Evolutionary conservation across 2,329 filamentous ascomycete genomes (phyloP).

Genomic region (Exutisphaerella laricina): DNA sequence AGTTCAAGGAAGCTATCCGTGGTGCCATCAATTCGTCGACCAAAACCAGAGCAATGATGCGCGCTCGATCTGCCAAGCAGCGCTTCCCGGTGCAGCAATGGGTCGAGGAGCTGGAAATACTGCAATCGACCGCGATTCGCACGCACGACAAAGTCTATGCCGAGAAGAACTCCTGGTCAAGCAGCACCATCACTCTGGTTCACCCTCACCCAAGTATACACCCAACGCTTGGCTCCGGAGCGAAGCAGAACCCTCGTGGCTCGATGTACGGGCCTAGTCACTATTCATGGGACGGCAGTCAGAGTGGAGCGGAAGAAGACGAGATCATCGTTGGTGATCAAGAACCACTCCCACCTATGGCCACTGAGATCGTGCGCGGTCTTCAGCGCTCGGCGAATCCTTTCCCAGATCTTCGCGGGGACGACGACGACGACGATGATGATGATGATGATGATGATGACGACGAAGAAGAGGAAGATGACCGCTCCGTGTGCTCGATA

Average conservation of each 20-base stretch:
- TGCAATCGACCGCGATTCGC: constrained; percentile 55
- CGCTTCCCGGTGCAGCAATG: constrained; percentile 61
- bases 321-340: constrained; percentile 6
- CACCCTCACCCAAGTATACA: constrained; percentile 14
- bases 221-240: constrained; percentile 11
- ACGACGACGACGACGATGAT: too few species aligned
- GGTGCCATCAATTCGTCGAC: constrained; percentile 52
- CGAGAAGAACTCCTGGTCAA: constrained; percentile 13
- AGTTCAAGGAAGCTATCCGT: constrained; percentile 58
- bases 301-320: neutral
- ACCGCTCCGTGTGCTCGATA: constrained; percentile 6
- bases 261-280: constrained; percentile 9
- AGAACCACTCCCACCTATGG: constrained; percentile 9
- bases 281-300: constrained; percentile 3
- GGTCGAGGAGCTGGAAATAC: constrained; percentile 56
- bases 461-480: neutral
- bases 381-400: constrained; percentile 1
- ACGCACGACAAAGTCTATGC: constrained; percentile 43
- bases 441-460: neutral
- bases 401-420: constrained; percentile 3
- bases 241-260: constrained; percentile 7
- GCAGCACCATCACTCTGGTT: constrained; percentile 9
- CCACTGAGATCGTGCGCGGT: constrained; percentile 6
- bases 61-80: constrained; percentile 59
- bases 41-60: constrained; percentile 54